Percentiles rank a stretch among this genome's conserved stretches.
phyloP scores from a whole-genome alignment of 768 basidiomycete genomes.

The Gloeostereum incarnatum region DNA sequence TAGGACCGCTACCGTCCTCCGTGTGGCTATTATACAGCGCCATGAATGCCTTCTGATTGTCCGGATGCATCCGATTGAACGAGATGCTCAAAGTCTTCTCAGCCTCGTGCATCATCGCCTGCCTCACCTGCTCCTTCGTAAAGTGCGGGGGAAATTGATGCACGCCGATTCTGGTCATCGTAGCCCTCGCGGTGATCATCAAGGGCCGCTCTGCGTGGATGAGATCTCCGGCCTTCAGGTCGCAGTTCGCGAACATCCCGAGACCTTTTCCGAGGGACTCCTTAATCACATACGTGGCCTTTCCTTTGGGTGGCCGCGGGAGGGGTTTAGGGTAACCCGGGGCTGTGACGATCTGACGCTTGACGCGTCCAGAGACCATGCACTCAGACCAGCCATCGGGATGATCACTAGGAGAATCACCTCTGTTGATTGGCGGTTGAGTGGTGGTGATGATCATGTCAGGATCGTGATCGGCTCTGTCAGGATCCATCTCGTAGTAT shows the following conservation, averaged over 20 bases:
- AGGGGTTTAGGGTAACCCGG: no score
- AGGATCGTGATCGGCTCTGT: no score
- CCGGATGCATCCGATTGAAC: slow-evolving; percentile 15
- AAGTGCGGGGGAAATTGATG: neutral
- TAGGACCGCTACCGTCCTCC: slow-evolving; percentile 23
- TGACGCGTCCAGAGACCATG: no score
- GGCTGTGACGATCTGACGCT: no score
- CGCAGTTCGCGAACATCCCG: slow-evolving; percentile 21
- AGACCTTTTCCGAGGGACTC: slow-evolving; percentile 12
- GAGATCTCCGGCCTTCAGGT: slow-evolving; percentile 19
- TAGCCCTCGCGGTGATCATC: slow-evolving; percentile 14
- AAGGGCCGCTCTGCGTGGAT: slow-evolving; percentile 28
- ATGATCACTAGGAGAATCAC: no score
- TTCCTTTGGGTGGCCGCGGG: no score
- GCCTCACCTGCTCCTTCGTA: slow-evolving; percentile 4
- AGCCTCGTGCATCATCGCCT: slow-evolving; percentile 11
- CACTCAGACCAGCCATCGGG: no score
- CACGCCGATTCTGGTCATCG: neutral
- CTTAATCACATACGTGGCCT: neutral
- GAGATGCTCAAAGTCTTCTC: slow-evolving; percentile 8
- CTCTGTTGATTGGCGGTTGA: no score
- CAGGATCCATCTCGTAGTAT: no score
- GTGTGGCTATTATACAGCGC: slow-evolving; percentile 19
- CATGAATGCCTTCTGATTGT: slow-evolving; percentile 18
- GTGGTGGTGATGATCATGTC: no score